A percentile compares a stretch with the other conserved stretches of the same genome.
Evolutionary conservation across 2,329 filamentous ascomycete species (phyloP).

Genomic region (Plectosphaerella sp.): DNA sequence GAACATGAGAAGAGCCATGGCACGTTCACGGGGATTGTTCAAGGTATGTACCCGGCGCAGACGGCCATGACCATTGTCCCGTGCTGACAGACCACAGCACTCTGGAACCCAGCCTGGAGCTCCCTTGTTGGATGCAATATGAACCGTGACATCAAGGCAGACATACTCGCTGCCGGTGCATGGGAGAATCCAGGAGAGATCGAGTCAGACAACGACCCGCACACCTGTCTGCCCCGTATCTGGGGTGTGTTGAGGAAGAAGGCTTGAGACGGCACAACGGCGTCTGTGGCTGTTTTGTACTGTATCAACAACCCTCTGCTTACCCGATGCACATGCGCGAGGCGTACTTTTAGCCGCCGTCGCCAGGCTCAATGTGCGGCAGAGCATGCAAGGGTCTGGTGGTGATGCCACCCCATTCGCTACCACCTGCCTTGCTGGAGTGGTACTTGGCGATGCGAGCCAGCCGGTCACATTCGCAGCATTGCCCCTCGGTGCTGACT

Average conservation of each 20-base stretch:
- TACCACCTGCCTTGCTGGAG: too few species aligned
- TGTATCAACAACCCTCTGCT: too few species aligned
- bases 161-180: constrained; percentile 20
- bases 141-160: constrained; percentile 19
- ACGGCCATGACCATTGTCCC: constrained; percentile 1
- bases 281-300: too few species aligned
- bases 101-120: constrained; percentile 24
- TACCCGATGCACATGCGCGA: too few species aligned
- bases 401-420: too few species aligned
- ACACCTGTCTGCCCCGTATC: constrained; percentile 21
- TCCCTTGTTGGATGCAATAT: constrained; percentile 23
- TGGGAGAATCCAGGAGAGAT: constrained; percentile 26
- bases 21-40: constrained; percentile 19
- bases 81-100: constrained; percentile 14
- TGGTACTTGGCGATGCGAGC: too few species aligned
- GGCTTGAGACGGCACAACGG: constrained; percentile 2
- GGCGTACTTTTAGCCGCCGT: too few species aligned
- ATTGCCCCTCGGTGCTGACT: too few species aligned
- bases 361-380: too few species aligned
- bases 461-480: too few species aligned
- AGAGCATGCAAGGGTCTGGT: too few species aligned
- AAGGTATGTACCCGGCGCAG: constrained; percentile 15
- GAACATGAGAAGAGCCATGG: constrained; percentile 30
- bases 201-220: constrained; percentile 18
- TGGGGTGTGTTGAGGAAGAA: constrained; percentile 25